Percentiles rank a stretch among this genome's conserved stretches.
Conservation (phyloP, 2,329 filamentous ascomycete species). For the Stachybotrys echinatus region DNA sequence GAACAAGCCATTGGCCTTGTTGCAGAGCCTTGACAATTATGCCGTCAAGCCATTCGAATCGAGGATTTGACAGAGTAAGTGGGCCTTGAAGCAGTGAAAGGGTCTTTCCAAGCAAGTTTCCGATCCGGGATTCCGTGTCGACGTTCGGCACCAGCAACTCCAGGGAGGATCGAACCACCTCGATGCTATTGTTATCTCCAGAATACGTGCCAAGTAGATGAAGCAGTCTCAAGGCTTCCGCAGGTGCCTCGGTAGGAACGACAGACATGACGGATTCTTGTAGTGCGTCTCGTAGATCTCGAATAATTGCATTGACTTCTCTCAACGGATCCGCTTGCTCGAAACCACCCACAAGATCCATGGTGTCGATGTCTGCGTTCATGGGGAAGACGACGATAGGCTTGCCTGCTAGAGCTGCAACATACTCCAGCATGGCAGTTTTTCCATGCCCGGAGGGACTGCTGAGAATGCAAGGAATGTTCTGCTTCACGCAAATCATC, state of each 20-base stretch:
- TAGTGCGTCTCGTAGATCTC: conserved; percentile 44
- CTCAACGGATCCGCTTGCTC: conserved; percentile 85
- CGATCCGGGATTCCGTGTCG: conserved; percentile 39
- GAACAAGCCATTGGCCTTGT: conserved; percentile 83
- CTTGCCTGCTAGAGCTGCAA: conserved; percentile 75
- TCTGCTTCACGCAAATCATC: conserved; percentile 79
- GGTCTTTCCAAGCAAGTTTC: conserved; percentile 40
- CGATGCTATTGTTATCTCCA: conserved; percentile 32
- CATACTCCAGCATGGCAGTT: conserved; percentile 69
- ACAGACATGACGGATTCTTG: conserved; percentile 43
- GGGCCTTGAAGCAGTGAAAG: conserved; percentile 46
- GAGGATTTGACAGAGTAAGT: conserved; percentile 61
- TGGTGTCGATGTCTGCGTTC: conserved; percentile 93
- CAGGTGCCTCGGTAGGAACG: conserved; percentile 41
- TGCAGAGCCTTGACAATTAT: conserved; percentile 83
- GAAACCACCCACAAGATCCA: conserved; percentile 95
- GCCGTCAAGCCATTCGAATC: conserved; percentile 95
- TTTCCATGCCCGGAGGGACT: conserved; percentile 85
- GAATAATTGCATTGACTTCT: conserved; percentile 55
- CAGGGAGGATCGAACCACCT: conserved; percentile 31
- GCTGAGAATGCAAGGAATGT: conserved; percentile 84
- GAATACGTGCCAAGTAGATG: conserved; percentile 39
- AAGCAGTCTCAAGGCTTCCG: conserved; percentile 44
- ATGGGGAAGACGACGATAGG: conserved; percentile 77
- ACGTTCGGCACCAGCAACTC: conserved; percentile 33